Conservation (phyloP, 495 filamentous ascomycete species). For the Hypoxylon lienhwacheense region DNA sequence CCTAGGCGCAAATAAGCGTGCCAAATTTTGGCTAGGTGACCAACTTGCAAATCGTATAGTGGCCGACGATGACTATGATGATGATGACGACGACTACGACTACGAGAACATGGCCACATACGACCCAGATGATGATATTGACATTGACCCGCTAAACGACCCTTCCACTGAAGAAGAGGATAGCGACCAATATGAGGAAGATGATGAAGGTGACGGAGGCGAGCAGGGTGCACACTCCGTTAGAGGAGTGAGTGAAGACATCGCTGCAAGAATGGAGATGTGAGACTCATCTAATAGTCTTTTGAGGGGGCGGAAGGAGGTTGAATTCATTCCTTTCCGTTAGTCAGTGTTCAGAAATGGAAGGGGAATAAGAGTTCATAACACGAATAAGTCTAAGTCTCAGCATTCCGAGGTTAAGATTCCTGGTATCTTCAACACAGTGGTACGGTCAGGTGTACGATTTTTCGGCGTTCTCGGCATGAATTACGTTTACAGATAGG, state of each 20-base stretch:
- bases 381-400: not conserved
- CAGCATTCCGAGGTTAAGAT: not conserved
- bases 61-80: constrained; percentile 49
- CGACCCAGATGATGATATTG: constrained; percentile 56
- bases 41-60: constrained; percentile 48
- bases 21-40: constrained; percentile 81
- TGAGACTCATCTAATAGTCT: constrained; percentile 25
- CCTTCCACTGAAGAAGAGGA: constrained; percentile 34
- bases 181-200: constrained; percentile 46
- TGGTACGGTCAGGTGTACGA: constrained; percentile 12
- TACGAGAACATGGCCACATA: constrained; percentile 47
- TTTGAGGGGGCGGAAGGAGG: not conserved
- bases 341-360: constrained; percentile 24
- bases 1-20: constrained; percentile 62
- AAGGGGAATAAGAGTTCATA: constrained; percentile 1
- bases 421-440: constrained; percentile 26
- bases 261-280: constrained; percentile 70
- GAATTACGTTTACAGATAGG: not conserved
- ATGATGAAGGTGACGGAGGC: constrained; percentile 54
- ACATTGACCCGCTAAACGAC: constrained; percentile 55
- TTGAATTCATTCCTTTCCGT: constrained; percentile 11
- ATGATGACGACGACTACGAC: constrained; percentile 43
- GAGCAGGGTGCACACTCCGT: constrained; percentile 55
- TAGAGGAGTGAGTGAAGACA: constrained; percentile 72
- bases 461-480: constrained; percentile 20